A percentile compares a stretch with the other conserved stretches of the same genome.
Conservation (phyloP, 768 basidiomycete genomes). For the Boletus fagicola region DNA sequence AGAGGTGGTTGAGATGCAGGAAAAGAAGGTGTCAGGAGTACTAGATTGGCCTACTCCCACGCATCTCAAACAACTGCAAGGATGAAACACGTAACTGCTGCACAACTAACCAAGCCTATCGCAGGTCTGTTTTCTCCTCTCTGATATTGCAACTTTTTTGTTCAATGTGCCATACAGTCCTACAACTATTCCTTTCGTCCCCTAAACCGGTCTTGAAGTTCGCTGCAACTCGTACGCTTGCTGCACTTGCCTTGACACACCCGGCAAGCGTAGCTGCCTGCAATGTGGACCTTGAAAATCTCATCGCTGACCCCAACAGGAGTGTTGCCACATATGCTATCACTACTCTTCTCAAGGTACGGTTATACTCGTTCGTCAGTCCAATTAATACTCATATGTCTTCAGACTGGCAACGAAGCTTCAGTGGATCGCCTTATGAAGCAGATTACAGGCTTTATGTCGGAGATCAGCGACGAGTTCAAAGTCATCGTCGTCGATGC, state of each 20-base stretch:
- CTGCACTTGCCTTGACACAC: conserved; percentile 81
- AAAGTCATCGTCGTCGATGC: conserved; percentile 99
- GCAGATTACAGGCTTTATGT: conserved; percentile 98
- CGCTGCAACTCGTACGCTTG: conserved; percentile 93
- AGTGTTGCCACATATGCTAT: conserved; percentile 98
- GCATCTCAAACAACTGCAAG: too few species aligned
- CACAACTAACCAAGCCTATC: conserved; percentile 84
- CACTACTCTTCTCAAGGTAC: conserved; percentile 92
- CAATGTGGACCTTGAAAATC: conserved; percentile 94
- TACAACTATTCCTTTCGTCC: conserved; percentile 94
- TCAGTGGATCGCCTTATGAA: conserved; percentile 99
- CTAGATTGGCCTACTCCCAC: too few species aligned
- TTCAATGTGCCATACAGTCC: conserved; percentile 47
- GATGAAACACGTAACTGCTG: conserved; percentile 77
- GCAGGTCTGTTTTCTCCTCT: conserved; percentile 55
- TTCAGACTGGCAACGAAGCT: conserved; percentile 95
- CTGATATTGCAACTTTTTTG: background rate
- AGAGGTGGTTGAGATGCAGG: too few species aligned
- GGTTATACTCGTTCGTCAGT: background rate
- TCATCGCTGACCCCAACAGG: conserved; percentile 93
- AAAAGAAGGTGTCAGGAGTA: too few species aligned
- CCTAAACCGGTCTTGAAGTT: conserved; percentile 96
- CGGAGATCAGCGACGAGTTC: conserved; percentile 99
- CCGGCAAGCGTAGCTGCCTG: conserved; percentile 85
- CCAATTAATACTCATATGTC: conserved; percentile 6